A percentile compares a stretch with the other conserved stretches of the same genome.
Evolutionary conservation across 768 basidiomycete species (phyloP).

Genomic region (Agaricus subrufescens): DNA sequence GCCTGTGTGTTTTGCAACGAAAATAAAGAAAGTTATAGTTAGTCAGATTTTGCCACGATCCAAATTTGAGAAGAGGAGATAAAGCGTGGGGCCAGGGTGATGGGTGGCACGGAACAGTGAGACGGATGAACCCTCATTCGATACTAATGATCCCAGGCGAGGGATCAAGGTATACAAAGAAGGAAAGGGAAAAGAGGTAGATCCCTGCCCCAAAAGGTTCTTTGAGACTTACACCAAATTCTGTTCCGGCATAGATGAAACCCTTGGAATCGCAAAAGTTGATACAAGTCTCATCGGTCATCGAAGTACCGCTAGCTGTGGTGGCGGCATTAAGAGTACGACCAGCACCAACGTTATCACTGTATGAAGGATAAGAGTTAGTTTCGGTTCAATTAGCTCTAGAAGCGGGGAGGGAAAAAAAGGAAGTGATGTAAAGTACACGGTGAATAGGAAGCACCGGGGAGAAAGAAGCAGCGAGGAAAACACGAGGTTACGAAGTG

Average conservation of each 20-base stretch:
- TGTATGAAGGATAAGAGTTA: conserved; percentile 17
- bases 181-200: neutral
- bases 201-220: neutral
- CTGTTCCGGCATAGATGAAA: conserved; percentile 66
- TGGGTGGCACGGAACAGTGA: neutral
- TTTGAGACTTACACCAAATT: conserved; percentile 36
- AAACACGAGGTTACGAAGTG: neutral
- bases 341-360: conserved; percentile 45
- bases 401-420: neutral
- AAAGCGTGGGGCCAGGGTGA: conserved; percentile 17
- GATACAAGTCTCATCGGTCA: conserved; percentile 58
- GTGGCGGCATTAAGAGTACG: conserved; percentile 53
- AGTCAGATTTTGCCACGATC: neutral
- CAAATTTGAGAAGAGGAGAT: neutral
- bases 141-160: neutral
- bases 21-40: neutral
- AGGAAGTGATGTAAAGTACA: conserved; percentile 6
- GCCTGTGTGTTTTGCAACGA: conserved; percentile 13
- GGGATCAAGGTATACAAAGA: neutral
- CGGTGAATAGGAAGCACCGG: neutral
- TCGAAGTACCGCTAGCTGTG: conserved; percentile 40
- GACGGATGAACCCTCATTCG: neutral
- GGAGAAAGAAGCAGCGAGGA: neutral
- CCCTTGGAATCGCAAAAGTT: conserved; percentile 38
- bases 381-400: neutral